Conservation (phyloP, 352 stramenopile genomes). For the Albugo laibachii region DNA sequence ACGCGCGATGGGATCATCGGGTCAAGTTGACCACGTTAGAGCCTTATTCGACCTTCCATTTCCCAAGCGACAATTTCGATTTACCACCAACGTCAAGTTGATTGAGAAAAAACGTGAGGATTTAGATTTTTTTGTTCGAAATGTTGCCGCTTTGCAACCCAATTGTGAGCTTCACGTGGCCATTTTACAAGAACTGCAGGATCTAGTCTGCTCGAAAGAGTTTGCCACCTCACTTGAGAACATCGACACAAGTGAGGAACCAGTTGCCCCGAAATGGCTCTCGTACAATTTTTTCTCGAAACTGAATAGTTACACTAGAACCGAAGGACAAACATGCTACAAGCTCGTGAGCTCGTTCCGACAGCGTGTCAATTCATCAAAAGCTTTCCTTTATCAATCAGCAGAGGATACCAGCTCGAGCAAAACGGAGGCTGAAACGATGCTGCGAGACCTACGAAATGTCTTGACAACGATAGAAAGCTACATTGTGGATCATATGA, state of each 20-base stretch:
- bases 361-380: constrained; percentile 14
- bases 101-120: constrained; percentile 22
- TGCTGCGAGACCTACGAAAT: constrained; percentile 38
- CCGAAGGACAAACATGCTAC: constrained; percentile 62
- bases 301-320: constrained; percentile 34
- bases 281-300: constrained; percentile 49
- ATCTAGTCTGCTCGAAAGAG: constrained; percentile 47
- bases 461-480: constrained; percentile 62
- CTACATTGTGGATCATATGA: constrained; percentile 42
- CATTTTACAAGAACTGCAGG: constrained; percentile 41
- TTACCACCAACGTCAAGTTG: constrained; percentile 20
- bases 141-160: constrained; percentile 42
- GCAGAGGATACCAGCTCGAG: constrained; percentile 31
- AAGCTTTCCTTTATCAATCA: constrained; percentile 33
- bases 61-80: constrained; percentile 31
- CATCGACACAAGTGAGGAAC: constrained; percentile 45
- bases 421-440: constrained; percentile 22
- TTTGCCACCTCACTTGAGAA: constrained; percentile 59
- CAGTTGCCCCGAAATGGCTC: constrained; percentile 54
- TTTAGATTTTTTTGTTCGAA: constrained; percentile 56
- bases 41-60: constrained; percentile 59
- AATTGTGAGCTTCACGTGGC: constrained; percentile 27
- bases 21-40: constrained; percentile 40
- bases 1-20: constrained; percentile 17
- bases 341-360: constrained; percentile 50